Evolutionary conservation across 2,329 filamentous ascomycete genomes (phyloP), one percentile per base, ranked within the genome.

Genomic region (Lachnellula subtilissima): DNA sequence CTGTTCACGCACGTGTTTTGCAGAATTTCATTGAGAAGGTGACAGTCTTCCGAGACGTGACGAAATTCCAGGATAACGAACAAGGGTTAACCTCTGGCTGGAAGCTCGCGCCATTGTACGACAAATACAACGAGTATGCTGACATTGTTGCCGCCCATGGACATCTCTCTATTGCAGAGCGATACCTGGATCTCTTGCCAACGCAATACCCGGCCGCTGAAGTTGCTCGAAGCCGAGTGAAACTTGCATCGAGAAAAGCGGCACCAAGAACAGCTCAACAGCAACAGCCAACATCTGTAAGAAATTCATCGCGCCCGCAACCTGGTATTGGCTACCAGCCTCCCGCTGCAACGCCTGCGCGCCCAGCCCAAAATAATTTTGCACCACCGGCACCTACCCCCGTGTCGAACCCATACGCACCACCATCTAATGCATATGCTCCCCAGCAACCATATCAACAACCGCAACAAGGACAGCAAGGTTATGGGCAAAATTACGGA

Each of bases 11-110:
- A 54, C 85, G 86, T 59, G 87, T 88, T 48, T 77, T 99, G 45
- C 94, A 97, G 72, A 87, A 89, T 63, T 93, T 99, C 69, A 96
- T 99, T 60, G 94, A 99, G 75, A 99, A 99, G 78, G 94, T 99
- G 48, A 96, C 92, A 0, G 84, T 99, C 53, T 99, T 99, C 85
- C 87, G 94, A 53, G 84, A 94, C 64, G 92, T 97, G 45, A 92
- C 91, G 60, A 91, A 93, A 68, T 99, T 97, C 76, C 77, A 88
- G 65, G 94, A 99, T 70, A 73, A 75, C 8, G 91, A 97, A 68
- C 83, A 83, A 61, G 75, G 76, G 48, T 82, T 89, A 64, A 78
- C 82, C 9, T 85, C 86, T 1, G 89, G 87, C 65, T 99, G 93
- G 93, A 97, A 96, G 75, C 84, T 99, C 57, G 82, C 85, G 39